Evolutionary conservation across 192 early-diverging fungal genomes (phyloP).

Genomic region (Martensiomyces pterosporus): DNA sequence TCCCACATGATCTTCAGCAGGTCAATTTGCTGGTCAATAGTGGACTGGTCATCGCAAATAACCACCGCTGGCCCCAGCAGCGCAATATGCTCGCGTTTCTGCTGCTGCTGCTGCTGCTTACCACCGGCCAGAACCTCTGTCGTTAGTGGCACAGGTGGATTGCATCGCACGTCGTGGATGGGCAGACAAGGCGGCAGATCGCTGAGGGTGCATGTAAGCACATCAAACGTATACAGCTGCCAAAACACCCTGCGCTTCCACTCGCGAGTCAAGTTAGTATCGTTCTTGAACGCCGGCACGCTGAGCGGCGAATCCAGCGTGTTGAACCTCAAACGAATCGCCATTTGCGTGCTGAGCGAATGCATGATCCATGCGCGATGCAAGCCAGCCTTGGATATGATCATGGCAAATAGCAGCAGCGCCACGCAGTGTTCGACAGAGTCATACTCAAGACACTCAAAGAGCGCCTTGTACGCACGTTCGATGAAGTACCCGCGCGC

Average conservation of each 20-base stretch:
- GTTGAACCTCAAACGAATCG: slow-evolving; percentile 43
- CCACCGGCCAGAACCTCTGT: not conserved
- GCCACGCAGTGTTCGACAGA: slow-evolving; percentile 46
- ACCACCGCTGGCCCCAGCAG: slow-evolving; percentile 36
- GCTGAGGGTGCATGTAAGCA: slow-evolving; percentile 31
- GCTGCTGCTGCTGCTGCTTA: not conserved
- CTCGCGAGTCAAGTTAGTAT: slow-evolving; percentile 26
- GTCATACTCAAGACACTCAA: slow-evolving; percentile 46
- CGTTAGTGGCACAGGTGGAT: slow-evolving; percentile 18
- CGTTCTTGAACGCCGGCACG: slow-evolving; percentile 19
- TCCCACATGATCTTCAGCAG: slow-evolving; percentile 38
- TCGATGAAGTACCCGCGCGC: slow-evolving; percentile 41
- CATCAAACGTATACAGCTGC: slow-evolving; percentile 44
- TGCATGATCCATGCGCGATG: slow-evolving; percentile 50
- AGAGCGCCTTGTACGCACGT: slow-evolving; percentile 36
- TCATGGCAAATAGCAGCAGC: slow-evolving; percentile 39
- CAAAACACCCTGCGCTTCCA: slow-evolving; percentile 51
- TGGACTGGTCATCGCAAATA: slow-evolving; percentile 31
- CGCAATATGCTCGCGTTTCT: not conserved
- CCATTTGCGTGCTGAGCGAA: slow-evolving; percentile 47
- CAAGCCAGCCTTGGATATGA: slow-evolving; percentile 35
- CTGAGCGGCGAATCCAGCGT: slow-evolving; percentile 42
- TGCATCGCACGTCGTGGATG: slow-evolving; percentile 31
- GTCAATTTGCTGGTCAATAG: slow-evolving; percentile 25
- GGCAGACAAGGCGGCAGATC: slow-evolving; percentile 34